Conservation (phyloP, 1,284 basidiomycete genomes). For the Apiotrichum veenhuisii region DNA sequence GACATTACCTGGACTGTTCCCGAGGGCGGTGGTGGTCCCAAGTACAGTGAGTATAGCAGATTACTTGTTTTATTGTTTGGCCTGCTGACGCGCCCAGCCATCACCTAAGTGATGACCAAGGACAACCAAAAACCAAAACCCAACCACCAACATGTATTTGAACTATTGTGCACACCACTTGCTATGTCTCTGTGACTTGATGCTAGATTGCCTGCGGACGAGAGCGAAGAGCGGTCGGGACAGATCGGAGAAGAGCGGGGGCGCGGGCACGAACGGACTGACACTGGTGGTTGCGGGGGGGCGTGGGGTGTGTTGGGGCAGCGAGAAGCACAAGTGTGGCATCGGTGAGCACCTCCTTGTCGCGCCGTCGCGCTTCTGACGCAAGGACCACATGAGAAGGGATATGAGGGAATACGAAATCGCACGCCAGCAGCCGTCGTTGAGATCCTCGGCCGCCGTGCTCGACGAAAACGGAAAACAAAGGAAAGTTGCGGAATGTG, state of each 20-base stretch:
- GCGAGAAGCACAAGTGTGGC: too few relatives aligned
- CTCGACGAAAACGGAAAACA: too few relatives aligned
- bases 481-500: too few relatives aligned
- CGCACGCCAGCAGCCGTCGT: too few relatives aligned
- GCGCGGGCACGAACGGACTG: background rate
- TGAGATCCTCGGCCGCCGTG: too few relatives aligned
- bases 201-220: background rate
- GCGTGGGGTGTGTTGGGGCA: too few relatives aligned
- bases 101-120: constrained; percentile 24
- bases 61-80: background rate
- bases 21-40: constrained; percentile 88
- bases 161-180: constrained; percentile 5
- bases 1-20: constrained; percentile 89
- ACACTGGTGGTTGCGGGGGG: too few relatives aligned
- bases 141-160: constrained; percentile 3
- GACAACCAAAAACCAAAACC: background rate
- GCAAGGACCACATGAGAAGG: too few relatives aligned
- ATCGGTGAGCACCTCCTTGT: too few relatives aligned
- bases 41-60: constrained; percentile 65
- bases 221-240: background rate
- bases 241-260: background rate
- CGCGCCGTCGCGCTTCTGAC: too few relatives aligned
- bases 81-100: constrained; percentile 6
- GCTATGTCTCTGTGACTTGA: background rate
- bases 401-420: too few relatives aligned